Conservation (phyloP, 805 yeast genomes). For the Soucietia sequanensis region DNA sequence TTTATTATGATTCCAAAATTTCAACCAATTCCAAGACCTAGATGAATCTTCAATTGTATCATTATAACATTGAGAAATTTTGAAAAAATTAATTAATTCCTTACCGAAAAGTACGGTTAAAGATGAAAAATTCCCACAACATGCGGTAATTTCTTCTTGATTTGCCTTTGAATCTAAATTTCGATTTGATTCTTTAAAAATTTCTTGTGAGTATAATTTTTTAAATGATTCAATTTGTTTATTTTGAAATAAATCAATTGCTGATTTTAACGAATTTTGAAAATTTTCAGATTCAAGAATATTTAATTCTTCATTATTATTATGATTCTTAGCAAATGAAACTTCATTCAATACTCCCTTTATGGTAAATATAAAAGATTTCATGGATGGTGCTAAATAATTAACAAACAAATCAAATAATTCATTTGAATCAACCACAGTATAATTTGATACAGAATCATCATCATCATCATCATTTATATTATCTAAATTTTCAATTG, state of each 20-base stretch:
- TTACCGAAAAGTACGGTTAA: slow-evolving; percentile 60
- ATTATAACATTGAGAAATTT: slow-evolving; percentile 41
- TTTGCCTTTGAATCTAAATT: slow-evolving; percentile 47
- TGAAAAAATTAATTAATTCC: slow-evolving; percentile 52
- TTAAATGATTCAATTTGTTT: slow-evolving; percentile 60
- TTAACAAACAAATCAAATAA: slow-evolving; percentile 65
- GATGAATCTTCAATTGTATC: slow-evolving; percentile 13
- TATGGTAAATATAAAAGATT: slow-evolving; percentile 62
- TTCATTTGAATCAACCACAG: slow-evolving; percentile 35
- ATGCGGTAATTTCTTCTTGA: slow-evolving; percentile 80
- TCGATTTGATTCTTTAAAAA: slow-evolving; percentile 39
- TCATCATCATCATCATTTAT: slow-evolving; percentile 20
- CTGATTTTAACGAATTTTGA: slow-evolving; percentile 45
- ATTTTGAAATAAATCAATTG: slow-evolving; percentile 52
- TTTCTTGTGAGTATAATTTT: slow-evolving; percentile 54
- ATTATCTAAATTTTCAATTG: slow-evolving; percentile 28
- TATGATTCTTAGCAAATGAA: slow-evolving; percentile 46
- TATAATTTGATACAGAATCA: slow-evolving; percentile 20
- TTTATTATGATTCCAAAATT: slow-evolving; percentile 43
- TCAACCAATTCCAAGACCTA: slow-evolving; percentile 52
- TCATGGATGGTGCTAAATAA: slow-evolving; percentile 70
- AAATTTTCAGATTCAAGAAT: slow-evolving; percentile 45
- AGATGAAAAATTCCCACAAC: slow-evolving; percentile 77
- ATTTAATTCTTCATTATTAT: slow-evolving; percentile 8
- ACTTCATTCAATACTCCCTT: slow-evolving; percentile 58